These are phyloP conservation scores for Calonectria pteridis DNA, from an alignment of 2,329 filamentous ascomycete species.

Conservation along the genomic window DNA sequence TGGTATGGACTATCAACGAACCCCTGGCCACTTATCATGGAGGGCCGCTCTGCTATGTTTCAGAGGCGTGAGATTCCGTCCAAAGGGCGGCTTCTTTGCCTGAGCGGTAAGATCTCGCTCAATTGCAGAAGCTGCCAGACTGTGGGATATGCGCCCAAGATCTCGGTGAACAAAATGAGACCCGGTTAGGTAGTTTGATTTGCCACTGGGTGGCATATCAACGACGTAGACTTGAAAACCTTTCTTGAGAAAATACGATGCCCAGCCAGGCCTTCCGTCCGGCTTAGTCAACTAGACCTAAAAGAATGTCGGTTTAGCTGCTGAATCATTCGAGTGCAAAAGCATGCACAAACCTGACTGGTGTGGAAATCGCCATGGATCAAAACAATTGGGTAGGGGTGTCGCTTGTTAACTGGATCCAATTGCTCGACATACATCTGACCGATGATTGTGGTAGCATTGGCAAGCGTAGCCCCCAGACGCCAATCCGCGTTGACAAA, in stretches of 20 bases:
- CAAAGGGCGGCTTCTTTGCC: conserved; percentile 19
- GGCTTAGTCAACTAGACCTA: conserved; percentile 61
- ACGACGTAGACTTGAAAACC: conserved; percentile 59
- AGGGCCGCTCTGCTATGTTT: conserved; percentile 41
- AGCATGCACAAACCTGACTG: conserved; percentile 43
- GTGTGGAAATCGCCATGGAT: conserved; percentile 54
- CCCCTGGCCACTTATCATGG: conserved; percentile 57
- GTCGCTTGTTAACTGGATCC: conserved; percentile 33
- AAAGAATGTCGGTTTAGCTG: background rate
- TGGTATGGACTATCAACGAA: conserved; percentile 19
- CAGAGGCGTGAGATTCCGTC: background rate
- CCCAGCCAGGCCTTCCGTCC: conserved; percentile 60
- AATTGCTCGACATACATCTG: conserved; percentile 53
- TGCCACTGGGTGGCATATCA: conserved; percentile 56
- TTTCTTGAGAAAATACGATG: conserved; percentile 55
- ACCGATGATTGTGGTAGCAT: conserved; percentile 37
- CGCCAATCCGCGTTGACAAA: conserved; percentile 44
- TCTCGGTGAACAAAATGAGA: conserved; percentile 39
- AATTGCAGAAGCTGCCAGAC: conserved; percentile 37
- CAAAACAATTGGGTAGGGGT: conserved; percentile 47
- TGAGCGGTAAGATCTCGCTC: conserved; percentile 51
- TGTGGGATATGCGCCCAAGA: conserved; percentile 29
- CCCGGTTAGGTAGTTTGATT: conserved; percentile 45
- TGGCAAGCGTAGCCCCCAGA: conserved; percentile 20
- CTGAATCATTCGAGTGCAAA: background rate